Evolutionary conservation across 2,329 filamentous ascomycete genomes (phyloP), one percentile per base, ranked within the genome.

Genomic region (Chaetomium globosum): DNA sequence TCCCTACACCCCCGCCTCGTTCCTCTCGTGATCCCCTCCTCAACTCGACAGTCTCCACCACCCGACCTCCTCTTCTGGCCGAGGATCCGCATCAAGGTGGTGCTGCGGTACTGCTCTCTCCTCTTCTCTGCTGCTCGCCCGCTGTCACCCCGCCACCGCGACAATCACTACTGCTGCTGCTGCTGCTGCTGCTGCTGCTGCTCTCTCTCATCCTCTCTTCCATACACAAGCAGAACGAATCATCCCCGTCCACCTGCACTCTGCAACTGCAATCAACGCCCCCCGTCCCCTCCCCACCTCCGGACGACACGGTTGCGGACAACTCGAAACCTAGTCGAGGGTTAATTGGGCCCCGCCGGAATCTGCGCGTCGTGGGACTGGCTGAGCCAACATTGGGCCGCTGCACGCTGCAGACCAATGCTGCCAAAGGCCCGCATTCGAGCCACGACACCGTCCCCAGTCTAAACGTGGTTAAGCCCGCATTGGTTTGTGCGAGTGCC

Each of bases 381-480:
- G 72, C 67, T 67, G 67, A 69, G 48, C 61, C 67, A 51, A 61
- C 69, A 74, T 75, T 75, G 73, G 73, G 73, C 72, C 71, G 71
- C 73, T 74, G 73, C 73, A 74, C 63, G 70, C 73, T 73, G 72
- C 70, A 74, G 70, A 68, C 69, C 67, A 70, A 62, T 70, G 71
- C 71, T 72, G 71, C 71, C 71, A 71, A 36, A 71, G 68, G 73
- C 73, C 73, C 72, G 76, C 76, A 78, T 77, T 78, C 76, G 76
- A 78, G 76, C 76, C 76, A 78, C 76, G 76, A 78, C 76, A 78
- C 70, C 72, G 67, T 69, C 70, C 72, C 73, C 73, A 72, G 71
- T 72, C 70, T 74, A 70, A 75, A 74, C 72, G 74, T 73, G 74
- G 73, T 73, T 71, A 73, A 73, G 73, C 72, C 70, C 68, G 71